A percentile compares a stretch with the other conserved stretches of the same genome.
phyloP scores from a whole-genome alignment of 2,329 filamentous ascomycete genomes.

The Beauveria medogensis region DNA sequence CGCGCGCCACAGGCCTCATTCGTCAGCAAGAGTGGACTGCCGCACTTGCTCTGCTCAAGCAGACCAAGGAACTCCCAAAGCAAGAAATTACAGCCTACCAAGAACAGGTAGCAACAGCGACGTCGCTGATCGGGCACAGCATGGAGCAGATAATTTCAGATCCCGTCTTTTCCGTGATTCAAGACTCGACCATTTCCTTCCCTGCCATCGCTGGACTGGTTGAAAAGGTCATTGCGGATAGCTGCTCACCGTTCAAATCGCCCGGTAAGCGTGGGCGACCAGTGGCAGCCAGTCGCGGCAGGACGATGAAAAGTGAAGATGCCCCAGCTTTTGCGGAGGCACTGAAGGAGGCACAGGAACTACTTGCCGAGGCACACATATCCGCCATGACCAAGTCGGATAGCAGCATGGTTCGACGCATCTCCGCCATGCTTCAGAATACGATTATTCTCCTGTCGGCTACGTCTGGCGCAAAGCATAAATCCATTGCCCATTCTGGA shows the following conservation, averaged over 20 bases:
- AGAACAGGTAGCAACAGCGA: conserved; percentile 56
- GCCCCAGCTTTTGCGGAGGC: conserved; percentile 45
- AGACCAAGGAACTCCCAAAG: conserved; percentile 37
- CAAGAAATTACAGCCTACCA: conserved; percentile 31
- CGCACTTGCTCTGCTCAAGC: conserved; percentile 47
- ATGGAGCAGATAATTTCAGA: conserved; percentile 67
- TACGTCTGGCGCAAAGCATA: conserved; percentile 40
- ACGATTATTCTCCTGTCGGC: conserved; percentile 59
- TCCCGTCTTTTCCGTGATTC: conserved; percentile 79
- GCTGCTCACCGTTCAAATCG: conserved; percentile 27
- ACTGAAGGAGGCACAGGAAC: conserved; percentile 57
- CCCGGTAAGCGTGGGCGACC: conserved; percentile 25
- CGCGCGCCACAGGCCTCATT: conserved; percentile 36
- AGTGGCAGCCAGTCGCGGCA: conserved; percentile 16
- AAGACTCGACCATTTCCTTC: conserved; percentile 86
- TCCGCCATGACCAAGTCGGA: conserved; percentile 46
- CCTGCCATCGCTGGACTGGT: conserved; percentile 52
- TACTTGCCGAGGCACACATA: conserved; percentile 55
- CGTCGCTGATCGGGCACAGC: conserved; percentile 59
- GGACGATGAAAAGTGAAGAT: conserved; percentile 22
- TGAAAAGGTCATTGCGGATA: conserved; percentile 32
- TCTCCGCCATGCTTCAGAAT: conserved; percentile 56
- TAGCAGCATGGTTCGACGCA: conserved; percentile 52
- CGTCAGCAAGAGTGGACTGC: conserved; percentile 47
- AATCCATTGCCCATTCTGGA: conserved; percentile 40